Percentiles rank a stretch among this genome's conserved stretches.
Evolutionary conservation across 176 grass and related monocot genomes (phyloP).

Genomic region (Lolium multiflorum): DNA sequence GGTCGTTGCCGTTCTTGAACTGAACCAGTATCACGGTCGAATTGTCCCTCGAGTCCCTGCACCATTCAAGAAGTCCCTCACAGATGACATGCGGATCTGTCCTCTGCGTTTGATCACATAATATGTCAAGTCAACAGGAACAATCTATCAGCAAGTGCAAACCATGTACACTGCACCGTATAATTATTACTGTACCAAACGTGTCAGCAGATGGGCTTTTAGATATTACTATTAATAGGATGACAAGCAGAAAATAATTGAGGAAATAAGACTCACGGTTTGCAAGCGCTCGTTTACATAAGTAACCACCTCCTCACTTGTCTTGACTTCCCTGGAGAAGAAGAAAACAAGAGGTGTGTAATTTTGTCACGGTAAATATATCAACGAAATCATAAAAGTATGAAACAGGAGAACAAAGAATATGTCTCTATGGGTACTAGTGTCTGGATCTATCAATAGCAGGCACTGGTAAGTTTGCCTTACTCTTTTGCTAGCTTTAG

Average conservation of each 20-base stretch:
- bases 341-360: not conserved
- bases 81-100: conserved; percentile 7
- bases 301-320: conserved; percentile 12
- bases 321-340: not conserved
- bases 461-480: conserved; percentile 21
- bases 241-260: not conserved
- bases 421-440: not conserved
- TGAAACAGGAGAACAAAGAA: not conserved
- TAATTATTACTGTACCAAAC: not conserved
- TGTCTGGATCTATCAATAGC: not conserved
- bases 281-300: not conserved
- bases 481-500: not conserved
- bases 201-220: not conserved
- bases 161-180: not conserved
- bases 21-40: conserved; percentile 33
- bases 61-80: not conserved
- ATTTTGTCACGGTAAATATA: not conserved
- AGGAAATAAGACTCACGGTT: conserved; percentile 19
- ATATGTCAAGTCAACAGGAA: not conserved
- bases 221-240: not conserved
- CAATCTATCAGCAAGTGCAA: conserved; percentile 13
- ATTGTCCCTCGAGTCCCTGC: not conserved
- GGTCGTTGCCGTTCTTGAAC: conserved; percentile 14
- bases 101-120: conserved; percentile 31
- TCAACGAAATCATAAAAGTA: conserved; percentile 5